Conservation (phyloP, 371 early-diverging fungal species). For the Circinella minor region DNA sequence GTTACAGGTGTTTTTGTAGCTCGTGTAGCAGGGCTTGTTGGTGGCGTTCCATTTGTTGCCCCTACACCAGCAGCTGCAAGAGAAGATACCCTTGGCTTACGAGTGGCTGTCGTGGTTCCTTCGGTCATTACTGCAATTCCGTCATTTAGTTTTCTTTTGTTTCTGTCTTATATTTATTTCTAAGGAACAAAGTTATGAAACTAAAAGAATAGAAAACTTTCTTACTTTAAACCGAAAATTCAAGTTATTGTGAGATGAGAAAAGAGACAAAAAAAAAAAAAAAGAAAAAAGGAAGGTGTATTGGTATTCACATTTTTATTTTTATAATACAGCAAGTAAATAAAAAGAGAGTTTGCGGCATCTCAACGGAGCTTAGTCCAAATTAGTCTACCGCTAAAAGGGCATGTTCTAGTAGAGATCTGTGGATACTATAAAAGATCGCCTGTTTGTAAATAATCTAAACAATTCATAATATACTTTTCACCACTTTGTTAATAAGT, state of each 20-base stretch:
- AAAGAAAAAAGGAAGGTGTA: constrained; percentile 7
- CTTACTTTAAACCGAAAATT: constrained; percentile 4
- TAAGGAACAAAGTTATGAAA: not conserved
- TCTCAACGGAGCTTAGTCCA: constrained; percentile 1
- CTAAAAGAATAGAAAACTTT: not conserved
- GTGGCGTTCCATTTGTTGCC: constrained; percentile 13
- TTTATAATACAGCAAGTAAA: not conserved
- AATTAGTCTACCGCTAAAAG: not conserved
- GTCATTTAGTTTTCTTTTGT: not conserved
- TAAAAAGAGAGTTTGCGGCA: constrained; percentile 12
- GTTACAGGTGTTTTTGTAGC: constrained; percentile 17
- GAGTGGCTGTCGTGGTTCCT: constrained; percentile 19
- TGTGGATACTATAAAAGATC: not conserved
- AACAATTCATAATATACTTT: too few species aligned
- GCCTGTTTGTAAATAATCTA: not conserved
- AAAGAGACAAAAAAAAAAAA: constrained; percentile 8
- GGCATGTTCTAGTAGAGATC: not conserved
- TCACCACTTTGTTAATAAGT: too few species aligned
- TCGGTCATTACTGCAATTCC: constrained; percentile 18
- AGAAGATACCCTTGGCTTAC: constrained; percentile 26
- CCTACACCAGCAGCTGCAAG: constrained; percentile 29
- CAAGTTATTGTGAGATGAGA: constrained; percentile 5
- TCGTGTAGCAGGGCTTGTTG: constrained; percentile 18
- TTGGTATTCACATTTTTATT: not conserved
- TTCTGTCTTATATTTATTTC: not conserved